phyloP scores from a whole-genome alignment of 306 rosid species.

The Leucaena leucocephala region DNA sequence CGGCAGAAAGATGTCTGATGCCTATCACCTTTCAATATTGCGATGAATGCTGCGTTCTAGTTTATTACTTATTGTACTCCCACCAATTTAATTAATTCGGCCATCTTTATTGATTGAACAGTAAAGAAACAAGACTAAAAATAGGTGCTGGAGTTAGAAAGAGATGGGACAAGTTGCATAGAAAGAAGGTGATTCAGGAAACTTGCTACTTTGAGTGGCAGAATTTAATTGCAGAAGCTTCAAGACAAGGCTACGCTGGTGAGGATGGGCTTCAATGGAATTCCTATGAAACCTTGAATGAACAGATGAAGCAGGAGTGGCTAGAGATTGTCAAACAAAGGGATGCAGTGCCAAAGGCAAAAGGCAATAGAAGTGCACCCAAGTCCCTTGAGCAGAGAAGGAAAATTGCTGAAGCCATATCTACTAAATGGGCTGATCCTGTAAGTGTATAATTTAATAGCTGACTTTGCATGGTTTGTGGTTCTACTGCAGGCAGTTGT shows the following conservation, averaged over 20 bases:
- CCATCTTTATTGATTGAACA: conserved; percentile 49
- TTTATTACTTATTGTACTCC: conserved; percentile 12
- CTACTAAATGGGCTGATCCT: conserved; percentile 92
- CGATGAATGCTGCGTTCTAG: conserved; percentile 5
- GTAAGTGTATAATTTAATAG: conserved; percentile 54
- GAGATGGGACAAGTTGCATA: conserved; percentile 72
- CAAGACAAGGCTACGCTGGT: conserved; percentile 68
- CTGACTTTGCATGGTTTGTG: conserved; percentile 31
- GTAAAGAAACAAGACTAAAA: conserved; percentile 72
- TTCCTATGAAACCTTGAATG: conserved; percentile 64
- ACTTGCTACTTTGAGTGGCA: conserved; percentile 80
- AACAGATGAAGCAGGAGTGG: conserved; percentile 70
- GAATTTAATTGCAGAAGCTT: conserved; percentile 80
- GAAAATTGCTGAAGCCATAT: conserved; percentile 87
- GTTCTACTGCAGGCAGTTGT: neutral
- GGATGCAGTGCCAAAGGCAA: conserved; percentile 48
- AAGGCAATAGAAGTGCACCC: conserved; percentile 73
- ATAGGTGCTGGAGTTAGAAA: conserved; percentile 77
- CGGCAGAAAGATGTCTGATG: neutral
- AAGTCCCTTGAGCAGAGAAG: conserved; percentile 87
- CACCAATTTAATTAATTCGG: neutral
- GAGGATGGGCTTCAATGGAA: conserved; percentile 86
- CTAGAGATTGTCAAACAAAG: conserved; percentile 60
- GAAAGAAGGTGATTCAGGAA: conserved; percentile 64
- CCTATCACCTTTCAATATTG: neutral